phyloP scores from a whole-genome alignment of 148 eudicot species.

The Suaeda aralocaspica region DNA sequence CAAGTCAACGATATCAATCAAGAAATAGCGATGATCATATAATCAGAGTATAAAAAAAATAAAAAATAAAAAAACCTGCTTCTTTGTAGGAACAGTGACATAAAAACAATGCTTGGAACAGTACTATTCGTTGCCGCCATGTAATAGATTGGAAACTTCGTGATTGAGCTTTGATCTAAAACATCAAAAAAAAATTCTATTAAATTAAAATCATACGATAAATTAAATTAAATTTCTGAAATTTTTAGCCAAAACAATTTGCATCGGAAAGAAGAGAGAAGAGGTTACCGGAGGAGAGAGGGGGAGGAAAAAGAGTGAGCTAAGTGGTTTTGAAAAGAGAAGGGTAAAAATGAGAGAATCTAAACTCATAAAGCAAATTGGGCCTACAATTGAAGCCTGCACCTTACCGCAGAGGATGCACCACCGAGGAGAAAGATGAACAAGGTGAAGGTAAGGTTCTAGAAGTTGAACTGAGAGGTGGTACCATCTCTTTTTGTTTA shows the following conservation, averaged over 20 bases:
- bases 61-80: conserved; percentile 55
- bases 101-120: conserved; percentile 91
- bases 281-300: conserved; percentile 41
- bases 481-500: conserved; percentile 7
- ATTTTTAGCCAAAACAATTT: background rate
- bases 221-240: background rate
- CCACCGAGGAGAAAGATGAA: conserved; percentile 16
- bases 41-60: no score
- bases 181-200: conserved; percentile 1
- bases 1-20: no score
- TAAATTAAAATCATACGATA: background rate
- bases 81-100: conserved; percentile 89
- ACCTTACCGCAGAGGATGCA: conserved; percentile 39
- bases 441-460: background rate
- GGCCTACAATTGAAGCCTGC: conserved; percentile 70
- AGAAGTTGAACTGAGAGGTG: conserved; percentile 10
- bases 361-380: conserved; percentile 69
- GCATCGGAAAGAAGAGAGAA: background rate
- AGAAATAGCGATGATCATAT: background rate
- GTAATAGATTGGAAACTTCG: conserved; percentile 39
- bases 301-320: conserved; percentile 38
- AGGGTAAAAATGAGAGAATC: conserved; percentile 54
- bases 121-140: conserved; percentile 59
- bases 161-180: conserved; percentile 45
- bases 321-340: conserved; percentile 37